phyloP scores from a whole-genome alignment of 768 basidiomycete genomes.

The Leccinum boreale region DNA sequence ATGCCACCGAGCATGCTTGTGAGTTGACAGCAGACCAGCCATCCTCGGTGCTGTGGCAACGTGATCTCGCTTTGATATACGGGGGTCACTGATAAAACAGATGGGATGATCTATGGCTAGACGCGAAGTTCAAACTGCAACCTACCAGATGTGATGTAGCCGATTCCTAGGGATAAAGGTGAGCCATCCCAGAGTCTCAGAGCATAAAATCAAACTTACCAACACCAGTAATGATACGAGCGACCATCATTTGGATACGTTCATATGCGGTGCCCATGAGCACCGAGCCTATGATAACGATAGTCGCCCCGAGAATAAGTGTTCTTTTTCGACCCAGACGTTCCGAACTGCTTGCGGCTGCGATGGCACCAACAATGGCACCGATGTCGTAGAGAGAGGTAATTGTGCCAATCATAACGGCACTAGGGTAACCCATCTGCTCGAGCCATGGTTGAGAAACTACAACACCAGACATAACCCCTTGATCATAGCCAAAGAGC shows the following conservation, averaged over 20 bases:
- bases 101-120: neutral
- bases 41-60: constrained; percentile 12
- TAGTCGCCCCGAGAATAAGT: constrained; percentile 5
- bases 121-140: neutral
- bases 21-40: constrained; percentile 13
- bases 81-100: constrained; percentile 3
- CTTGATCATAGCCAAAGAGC: constrained; percentile 18
- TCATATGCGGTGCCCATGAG: constrained; percentile 13
- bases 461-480: constrained; percentile 15
- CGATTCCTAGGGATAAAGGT: constrained; percentile 5
- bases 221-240: constrained; percentile 6
- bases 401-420: constrained; percentile 16
- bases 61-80: constrained; percentile 14
- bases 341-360: constrained; percentile 12
- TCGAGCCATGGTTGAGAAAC: constrained; percentile 11
- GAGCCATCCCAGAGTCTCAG: neutral
- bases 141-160: constrained; percentile 12
- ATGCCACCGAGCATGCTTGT: constrained; percentile 14
- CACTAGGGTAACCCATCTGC: constrained; percentile 14
- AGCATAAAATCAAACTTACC: neutral
- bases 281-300: constrained; percentile 10
- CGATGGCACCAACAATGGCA: constrained; percentile 10
- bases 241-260: constrained; percentile 14
- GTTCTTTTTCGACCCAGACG: constrained; percentile 12
- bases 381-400: constrained; percentile 18